These are phyloP conservation scores for Heterococcus sp. DNA, from an alignment of 108 stramenopile species.

Conservation along the genomic window DNA sequence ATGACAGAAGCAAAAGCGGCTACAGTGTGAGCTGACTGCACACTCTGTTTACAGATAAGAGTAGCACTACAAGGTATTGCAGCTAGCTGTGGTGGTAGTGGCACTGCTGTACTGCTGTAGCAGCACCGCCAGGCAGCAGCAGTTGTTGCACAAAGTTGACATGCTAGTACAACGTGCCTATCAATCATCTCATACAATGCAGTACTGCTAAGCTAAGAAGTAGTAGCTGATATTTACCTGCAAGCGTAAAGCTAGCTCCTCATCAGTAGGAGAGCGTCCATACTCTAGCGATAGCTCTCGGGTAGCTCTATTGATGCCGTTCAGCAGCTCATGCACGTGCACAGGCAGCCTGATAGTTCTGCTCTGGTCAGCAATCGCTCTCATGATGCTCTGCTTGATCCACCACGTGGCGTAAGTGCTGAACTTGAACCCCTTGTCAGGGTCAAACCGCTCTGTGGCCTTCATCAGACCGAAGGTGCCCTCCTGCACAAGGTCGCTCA, in stretches of 20 bases:
- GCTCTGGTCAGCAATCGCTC: constrained; percentile 87
- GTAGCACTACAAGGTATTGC: background rate
- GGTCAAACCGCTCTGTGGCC: constrained; percentile 88
- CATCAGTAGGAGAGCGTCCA: constrained; percentile 77
- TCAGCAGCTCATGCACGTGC: constrained; percentile 83
- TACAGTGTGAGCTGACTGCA: background rate
- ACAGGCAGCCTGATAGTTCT: constrained; percentile 91
- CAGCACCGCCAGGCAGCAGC: background rate
- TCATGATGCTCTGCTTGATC: constrained; percentile 92
- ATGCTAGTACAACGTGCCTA: background rate
- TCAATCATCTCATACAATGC: background rate
- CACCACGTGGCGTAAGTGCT: constrained; percentile 94
- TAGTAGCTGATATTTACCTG: constrained; percentile 38
- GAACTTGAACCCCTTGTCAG: constrained; percentile 76
- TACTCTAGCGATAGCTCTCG: constrained; percentile 62
- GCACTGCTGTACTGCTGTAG: no score
- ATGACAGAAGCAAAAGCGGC: background rate
- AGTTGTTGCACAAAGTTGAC: background rate
- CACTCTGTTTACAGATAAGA: background rate
- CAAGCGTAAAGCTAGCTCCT: constrained; percentile 78
- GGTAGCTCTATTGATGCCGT: constrained; percentile 56
- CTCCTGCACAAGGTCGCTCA: constrained; percentile 86
- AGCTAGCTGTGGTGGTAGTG: background rate
- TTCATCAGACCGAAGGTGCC: constrained; percentile 81
- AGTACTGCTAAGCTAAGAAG: background rate